Percentiles rank a stretch among this genome's conserved stretches.
phyloP scores from a whole-genome alignment of 805 yeast genomes.

The Priceomyces medius region DNA sequence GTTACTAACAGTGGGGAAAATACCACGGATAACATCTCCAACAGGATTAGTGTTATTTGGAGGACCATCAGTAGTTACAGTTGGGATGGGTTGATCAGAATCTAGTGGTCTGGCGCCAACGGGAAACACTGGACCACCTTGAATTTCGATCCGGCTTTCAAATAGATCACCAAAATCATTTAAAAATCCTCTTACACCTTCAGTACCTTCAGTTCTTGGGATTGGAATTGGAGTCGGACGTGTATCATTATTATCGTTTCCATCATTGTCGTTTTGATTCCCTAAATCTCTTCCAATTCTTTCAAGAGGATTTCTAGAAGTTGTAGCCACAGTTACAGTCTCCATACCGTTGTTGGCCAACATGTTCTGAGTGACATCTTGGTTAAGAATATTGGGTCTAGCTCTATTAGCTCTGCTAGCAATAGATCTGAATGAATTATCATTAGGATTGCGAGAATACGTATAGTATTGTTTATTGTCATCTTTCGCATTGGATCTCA shows the following conservation, averaged over 20 bases:
- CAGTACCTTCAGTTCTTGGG: conserved; percentile 1
- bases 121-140: conserved; percentile 1
- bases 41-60: conserved; percentile 5
- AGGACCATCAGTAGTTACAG: neutral
- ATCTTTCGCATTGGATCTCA: conserved; percentile 21
- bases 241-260: neutral
- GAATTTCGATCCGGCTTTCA: conserved; percentile 14
- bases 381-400: conserved; percentile 37
- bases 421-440: conserved; percentile 21
- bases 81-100: neutral
- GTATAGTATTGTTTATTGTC: conserved; percentile 27
- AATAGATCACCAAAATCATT: conserved; percentile 24
- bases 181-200: conserved; percentile 17
- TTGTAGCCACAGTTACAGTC: conserved; percentile 14
- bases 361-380: conserved; percentile 37
- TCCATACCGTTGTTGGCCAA: conserved; percentile 27
- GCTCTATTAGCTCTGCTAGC: conserved; percentile 30
- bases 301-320: conserved; percentile 10
- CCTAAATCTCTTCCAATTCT: conserved; percentile 7
- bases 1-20: conserved; percentile 14
- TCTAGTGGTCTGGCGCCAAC: neutral
- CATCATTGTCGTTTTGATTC: conserved; percentile 1
- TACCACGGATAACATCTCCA: conserved; percentile 15
- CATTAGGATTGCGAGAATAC: conserved; percentile 25
- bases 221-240: conserved; percentile 1